Percentiles rank a stretch among this genome's conserved stretches.
These are phyloP conservation scores for Isabelozyma gotoi DNA, from an alignment of 805 yeast genomes.

Conservation along the genomic window DNA sequence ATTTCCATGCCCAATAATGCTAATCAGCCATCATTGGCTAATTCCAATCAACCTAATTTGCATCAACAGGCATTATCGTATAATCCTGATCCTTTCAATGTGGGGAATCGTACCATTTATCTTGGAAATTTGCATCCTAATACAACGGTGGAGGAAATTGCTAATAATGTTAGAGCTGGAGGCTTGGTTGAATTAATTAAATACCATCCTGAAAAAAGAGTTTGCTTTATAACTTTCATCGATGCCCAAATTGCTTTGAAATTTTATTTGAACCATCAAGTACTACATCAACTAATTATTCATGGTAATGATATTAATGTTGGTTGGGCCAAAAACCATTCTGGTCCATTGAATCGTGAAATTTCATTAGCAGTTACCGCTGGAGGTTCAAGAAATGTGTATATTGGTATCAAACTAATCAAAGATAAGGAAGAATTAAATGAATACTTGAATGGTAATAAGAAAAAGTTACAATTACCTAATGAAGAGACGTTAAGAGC, in stretches of 20 bases:
- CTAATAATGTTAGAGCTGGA: slow-evolving; percentile 71
- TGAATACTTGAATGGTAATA: background rate
- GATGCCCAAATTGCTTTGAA: slow-evolving; percentile 65
- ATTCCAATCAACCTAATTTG: slow-evolving; percentile 1
- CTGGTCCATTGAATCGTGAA: slow-evolving; percentile 59
- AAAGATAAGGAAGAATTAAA: slow-evolving; percentile 17
- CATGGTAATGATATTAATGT: slow-evolving; percentile 63
- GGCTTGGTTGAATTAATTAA: slow-evolving; percentile 68
- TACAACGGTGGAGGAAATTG: slow-evolving; percentile 69
- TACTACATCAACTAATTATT: slow-evolving; percentile 55
- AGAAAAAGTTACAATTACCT: slow-evolving; percentile 31
- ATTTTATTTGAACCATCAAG: slow-evolving; percentile 59
- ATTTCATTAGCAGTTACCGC: slow-evolving; percentile 63
- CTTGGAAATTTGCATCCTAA: slow-evolving; percentile 65
- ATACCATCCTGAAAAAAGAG: slow-evolving; percentile 48
- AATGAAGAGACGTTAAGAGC: slow-evolving; percentile 48
- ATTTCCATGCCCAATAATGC: background rate
- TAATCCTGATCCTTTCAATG: slow-evolving; percentile 30
- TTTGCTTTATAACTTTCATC: slow-evolving; percentile 70
- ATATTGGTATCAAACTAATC: slow-evolving; percentile 57
- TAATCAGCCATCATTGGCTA: background rate
- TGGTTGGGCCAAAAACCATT: slow-evolving; percentile 69
- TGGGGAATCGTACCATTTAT: slow-evolving; percentile 66
- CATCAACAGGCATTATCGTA: slow-evolving; percentile 8
- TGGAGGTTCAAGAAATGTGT: slow-evolving; percentile 77